Evolutionary conservation across 192 early-diverging fungal genomes (phyloP), one percentile per base, ranked within the genome.

Genomic region (Dispira simplex): DNA sequence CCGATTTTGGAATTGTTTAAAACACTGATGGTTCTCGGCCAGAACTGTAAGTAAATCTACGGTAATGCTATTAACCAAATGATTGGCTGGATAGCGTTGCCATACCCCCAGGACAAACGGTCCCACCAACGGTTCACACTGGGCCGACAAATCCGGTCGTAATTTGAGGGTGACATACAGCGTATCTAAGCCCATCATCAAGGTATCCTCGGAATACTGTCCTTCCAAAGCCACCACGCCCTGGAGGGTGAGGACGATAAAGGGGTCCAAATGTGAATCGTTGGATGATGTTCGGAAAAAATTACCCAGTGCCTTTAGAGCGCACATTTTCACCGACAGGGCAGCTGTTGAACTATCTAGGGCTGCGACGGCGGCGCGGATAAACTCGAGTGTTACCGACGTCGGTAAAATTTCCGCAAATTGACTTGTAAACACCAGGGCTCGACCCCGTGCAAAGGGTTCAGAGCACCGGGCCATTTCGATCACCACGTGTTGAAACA

Each of bases 381-480:
- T 78, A 72, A 90, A 92, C 46, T 89, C 82, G 2, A 69, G 57
- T 2, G 86, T 77, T 27, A 91, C 76, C 14, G 82, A 71, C 0
- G 75, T 55, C 14, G 90, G 89, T 27, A 93, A 71, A 20, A 83
- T 75, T 12, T 78, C 73, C 18, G 86, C 83, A 79, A 91, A 90
- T 66, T 85, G 79, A 52, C 85, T 86, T 2, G 87, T 81, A 80
- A 94, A 93, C 18, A 92, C 85, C 59, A 98, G 82, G 1, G 91
- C 85, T 14, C 95, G 90, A 5, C 93, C 92, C 71, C 92, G 89
- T 64, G 90, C 78, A 70, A 91, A 91, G 10, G 95, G 95, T 10
- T 82, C 83, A 77, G 69, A 16, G 55, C 70, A 68, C 23, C 70
- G 75, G 0, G 71, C 70, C 60, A 77, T 53, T 49, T 82, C 81